Percentiles rank a stretch among this genome's conserved stretches.
These are phyloP conservation scores for Termitomyces sp. DNA, from an alignment of 768 basidiomycete genomes.

Conservation along the genomic window DNA sequence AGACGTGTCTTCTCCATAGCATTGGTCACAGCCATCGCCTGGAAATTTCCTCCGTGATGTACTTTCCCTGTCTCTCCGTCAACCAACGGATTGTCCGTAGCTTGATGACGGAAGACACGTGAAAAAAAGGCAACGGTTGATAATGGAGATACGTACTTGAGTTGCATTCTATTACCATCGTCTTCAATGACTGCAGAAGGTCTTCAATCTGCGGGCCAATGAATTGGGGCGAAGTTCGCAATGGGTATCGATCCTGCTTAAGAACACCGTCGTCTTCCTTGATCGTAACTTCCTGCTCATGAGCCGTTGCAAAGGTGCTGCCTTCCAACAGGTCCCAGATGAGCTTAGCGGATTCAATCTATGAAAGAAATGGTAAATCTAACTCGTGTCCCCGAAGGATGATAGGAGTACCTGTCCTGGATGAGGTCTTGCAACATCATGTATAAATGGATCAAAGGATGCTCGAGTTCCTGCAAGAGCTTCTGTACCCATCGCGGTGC, in stretches of 20 bases:
- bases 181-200: conserved; percentile 55
- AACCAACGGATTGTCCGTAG: conserved; percentile 85
- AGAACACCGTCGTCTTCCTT: conserved; percentile 68
- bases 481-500: conserved; percentile 82
- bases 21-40: conserved; percentile 80
- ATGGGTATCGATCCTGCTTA: conserved; percentile 74
- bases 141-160: conserved; percentile 48
- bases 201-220: conserved; percentile 84
- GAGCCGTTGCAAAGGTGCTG: conserved; percentile 56
- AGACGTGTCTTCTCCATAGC: conserved; percentile 86
- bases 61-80: conserved; percentile 60
- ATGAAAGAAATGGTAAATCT: not conserved
- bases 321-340: conserved; percentile 66
- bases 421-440: conserved; percentile 70
- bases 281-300: conserved; percentile 70
- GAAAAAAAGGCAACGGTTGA: not conserved
- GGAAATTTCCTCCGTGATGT: conserved; percentile 88
- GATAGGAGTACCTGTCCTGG: conserved; percentile 56
- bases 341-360: conserved; percentile 67
- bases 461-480: conserved; percentile 69
- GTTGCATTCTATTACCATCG: conserved; percentile 73
- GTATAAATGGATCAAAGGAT: conserved; percentile 77
- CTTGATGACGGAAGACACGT: conserved; percentile 25
- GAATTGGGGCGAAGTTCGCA: conserved; percentile 78
- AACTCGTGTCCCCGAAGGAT: not conserved